Evolutionary conservation across 805 yeast species (phyloP).

Genomic region (Saturnispora diversa): DNA sequence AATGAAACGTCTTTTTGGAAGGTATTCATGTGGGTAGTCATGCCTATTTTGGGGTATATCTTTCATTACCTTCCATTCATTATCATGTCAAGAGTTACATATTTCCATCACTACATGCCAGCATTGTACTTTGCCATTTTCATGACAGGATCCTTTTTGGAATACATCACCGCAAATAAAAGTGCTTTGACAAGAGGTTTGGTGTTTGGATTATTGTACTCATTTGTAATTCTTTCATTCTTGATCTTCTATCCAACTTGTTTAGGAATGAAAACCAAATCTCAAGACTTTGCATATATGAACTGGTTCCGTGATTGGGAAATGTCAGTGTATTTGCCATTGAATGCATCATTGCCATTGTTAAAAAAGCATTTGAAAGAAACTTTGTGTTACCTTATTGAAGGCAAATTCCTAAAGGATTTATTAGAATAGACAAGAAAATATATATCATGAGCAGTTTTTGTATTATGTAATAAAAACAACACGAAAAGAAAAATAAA

Average conservation of each 20-base stretch:
- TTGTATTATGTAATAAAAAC: neutral
- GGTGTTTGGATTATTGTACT: conserved; percentile 32
- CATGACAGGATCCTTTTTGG: conserved; percentile 46
- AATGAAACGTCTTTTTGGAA: conserved; percentile 23
- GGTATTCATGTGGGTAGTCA: conserved; percentile 54
- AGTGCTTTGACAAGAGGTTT: conserved; percentile 5
- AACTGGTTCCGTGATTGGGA: conserved; percentile 44
- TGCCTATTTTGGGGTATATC: conserved; percentile 78
- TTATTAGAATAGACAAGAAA: no score
- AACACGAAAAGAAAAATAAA: neutral
- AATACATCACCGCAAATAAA: conserved; percentile 29
- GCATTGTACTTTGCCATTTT: conserved; percentile 71
- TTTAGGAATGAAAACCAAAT: conserved; percentile 55
- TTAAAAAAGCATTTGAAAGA: neutral
- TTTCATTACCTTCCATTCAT: conserved; percentile 69
- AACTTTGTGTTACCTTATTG: neutral
- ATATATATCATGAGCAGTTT: conserved; percentile 3
- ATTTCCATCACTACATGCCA: conserved; percentile 80
- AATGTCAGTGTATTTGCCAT: conserved; percentile 13
- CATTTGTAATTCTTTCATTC: conserved; percentile 44
- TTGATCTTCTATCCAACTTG: conserved; percentile 54
- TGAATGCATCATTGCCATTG: neutral
- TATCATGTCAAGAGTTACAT: conserved; percentile 79
- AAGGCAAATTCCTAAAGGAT: neutral
- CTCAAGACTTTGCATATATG: conserved; percentile 34